Evolutionary conservation across 2,329 filamentous ascomycete species (phyloP), one percentile per base, ranked within the genome.

Genomic region (Aspergillus bombycis): DNA sequence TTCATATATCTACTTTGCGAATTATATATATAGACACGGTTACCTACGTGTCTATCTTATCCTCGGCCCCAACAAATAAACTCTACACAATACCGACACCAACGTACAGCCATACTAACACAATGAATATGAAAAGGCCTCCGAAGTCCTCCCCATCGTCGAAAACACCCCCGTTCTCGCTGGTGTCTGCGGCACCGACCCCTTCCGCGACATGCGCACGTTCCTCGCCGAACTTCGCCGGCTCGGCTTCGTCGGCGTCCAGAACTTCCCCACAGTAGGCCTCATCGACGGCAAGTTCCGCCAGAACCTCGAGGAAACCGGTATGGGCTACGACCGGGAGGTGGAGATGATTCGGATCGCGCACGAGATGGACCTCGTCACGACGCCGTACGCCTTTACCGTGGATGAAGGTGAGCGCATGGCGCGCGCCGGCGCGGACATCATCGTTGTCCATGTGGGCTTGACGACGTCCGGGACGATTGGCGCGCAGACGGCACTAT

Each of bases 261-360:
- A 92, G 74, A 92, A 92, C 70, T 92, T 92, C 72, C 89, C 89
- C 1, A 91, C 89, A 0, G 89, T 91, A 1, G 89, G 89, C 0
- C 78, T 92, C 26, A 88, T 91, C 41, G 89, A 92, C 73, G 89
- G 88, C 1, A 82, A 82, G 14, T 91, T 92, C 72, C 83, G 90
- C 14, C 81, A 82, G 26, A 88, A 89, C 67, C 81, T 92, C 1
- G 90, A 92, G 72, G 89, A 91, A 74, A 91, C 89, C 1, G 89
- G 86, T 10, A 92, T 92, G 88, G 85, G 86, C 1, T 92, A 88
- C 70, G 84, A 83, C 19, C 77, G 83, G 9, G 89, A 92, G 71
- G 89, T 92, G 2, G 87, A 88, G 57, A 86, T 91, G 83, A 83
- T 92, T 53, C 80, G 81, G 11, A 70, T 81, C n/a, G 89, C 90